A percentile compares a stretch with the other conserved stretches of the same genome.
Evolutionary conservation across 495 filamentous ascomycete species (phyloP).

Genomic region (Aspergillus sparsus): DNA sequence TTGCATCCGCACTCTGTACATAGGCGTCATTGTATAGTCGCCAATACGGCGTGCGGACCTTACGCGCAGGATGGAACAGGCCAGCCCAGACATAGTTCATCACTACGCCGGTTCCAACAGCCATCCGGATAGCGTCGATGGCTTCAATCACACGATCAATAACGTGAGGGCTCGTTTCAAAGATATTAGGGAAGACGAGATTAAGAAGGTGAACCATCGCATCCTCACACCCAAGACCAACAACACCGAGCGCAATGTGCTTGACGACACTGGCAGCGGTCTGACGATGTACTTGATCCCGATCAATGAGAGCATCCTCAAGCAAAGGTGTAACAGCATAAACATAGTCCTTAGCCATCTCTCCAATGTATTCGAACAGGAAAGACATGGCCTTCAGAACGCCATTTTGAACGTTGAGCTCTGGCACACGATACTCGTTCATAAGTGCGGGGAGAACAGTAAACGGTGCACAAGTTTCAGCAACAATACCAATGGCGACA

Average conservation of each 20-base stretch:
- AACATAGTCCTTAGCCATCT: conserved; percentile 99
- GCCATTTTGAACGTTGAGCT: conserved; percentile 98
- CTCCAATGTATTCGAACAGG: conserved; percentile 98
- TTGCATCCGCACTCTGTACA: conserved; percentile 86
- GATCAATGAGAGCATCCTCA: conserved; percentile 95
- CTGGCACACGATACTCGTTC: conserved; percentile 99
- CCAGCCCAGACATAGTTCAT: conserved; percentile 99
- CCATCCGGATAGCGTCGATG: conserved; percentile 94
- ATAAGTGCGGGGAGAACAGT: conserved; percentile 98
- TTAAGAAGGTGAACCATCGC: conserved; percentile 98
- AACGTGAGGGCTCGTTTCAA: conserved; percentile 97
- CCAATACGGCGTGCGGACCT: conserved; percentile 93
- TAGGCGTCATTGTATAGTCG: conserved; percentile 96
- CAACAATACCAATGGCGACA: conserved; percentile 99
- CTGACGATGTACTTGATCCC: conserved; percentile 97
- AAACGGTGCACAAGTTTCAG: conserved; percentile 98
- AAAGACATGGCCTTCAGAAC: conserved; percentile 96
- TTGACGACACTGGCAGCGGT: conserved; percentile 96
- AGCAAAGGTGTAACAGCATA: conserved; percentile 97
- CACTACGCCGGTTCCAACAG: conserved; percentile 83
- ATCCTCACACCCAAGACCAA: conserved; percentile 97
- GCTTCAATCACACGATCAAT: conserved; percentile 97
- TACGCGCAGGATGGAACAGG: conserved; percentile 92
- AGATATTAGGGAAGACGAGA: conserved; percentile 93
- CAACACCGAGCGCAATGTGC: conserved; percentile 93